Evolutionary conservation across 768 basidiomycete genomes (phyloP), one percentile per base, ranked within the genome.

Genomic region (Phlegmacium glaucopus): DNA sequence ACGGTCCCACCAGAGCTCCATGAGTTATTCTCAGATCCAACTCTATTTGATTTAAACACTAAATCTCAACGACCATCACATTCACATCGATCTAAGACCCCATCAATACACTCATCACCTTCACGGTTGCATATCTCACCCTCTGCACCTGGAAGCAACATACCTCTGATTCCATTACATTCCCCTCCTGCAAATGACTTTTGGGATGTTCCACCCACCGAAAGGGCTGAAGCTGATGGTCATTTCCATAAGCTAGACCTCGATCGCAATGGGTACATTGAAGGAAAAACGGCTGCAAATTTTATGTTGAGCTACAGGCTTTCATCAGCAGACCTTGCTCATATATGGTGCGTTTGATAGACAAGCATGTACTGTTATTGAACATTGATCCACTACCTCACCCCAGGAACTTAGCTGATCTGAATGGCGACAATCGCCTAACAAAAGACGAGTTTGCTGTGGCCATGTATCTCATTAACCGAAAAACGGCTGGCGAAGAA

Each of bases 381-480:
- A 5, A 22, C 22, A 22, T 22, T 22, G 22, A 22, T 22, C 2
- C 22, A 22, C 22, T 22, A 22, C 22, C 22, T 22, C 22, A 22
- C 22, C 22, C 22, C 22, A 71, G 70, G 69, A 61, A 65, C 25
- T 61, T 72, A 7, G 61, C 66, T 6, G 65, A 69, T 45, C 30
- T 72, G 2, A 59, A 69, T 45, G 51, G 61, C 18, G 67, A 72
- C 42, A 61, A 61, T 26, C 56, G 61, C 28, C 52, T 74, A 9
- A 67, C 66, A 13, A 52, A 56, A n/a, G 71, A 72, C 26, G 65
- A 64, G 26, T 72, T 74, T 46, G 63, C 63, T 0, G 55, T 72
- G 12, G 67, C 68, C 2, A 56, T 72, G 51, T 62, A 72, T 53
- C 56, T 72, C 18, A 60, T 69, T 16, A 62, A 66, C 35, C 61